Conservation (phyloP, 2,329 filamentous ascomycete species). For the Zopfia rhizophila region DNA sequence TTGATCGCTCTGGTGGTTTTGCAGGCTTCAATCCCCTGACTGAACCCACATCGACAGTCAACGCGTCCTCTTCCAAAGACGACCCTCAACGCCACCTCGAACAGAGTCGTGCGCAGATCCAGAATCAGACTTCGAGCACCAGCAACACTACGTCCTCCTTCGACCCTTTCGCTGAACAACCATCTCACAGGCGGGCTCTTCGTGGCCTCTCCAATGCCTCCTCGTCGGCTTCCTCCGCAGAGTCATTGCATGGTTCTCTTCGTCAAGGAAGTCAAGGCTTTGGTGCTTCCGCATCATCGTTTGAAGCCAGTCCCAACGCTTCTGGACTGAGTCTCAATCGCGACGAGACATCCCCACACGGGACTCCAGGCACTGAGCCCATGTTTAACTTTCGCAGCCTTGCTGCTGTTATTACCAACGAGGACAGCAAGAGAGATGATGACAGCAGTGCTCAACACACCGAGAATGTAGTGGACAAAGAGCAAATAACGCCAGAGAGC, state of each 20-base stretch:
- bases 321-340: constrained; percentile 61
- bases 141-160: constrained; percentile 58
- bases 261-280: constrained; percentile 38
- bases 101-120: constrained; percentile 56
- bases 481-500: constrained; percentile 7
- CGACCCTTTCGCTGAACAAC: constrained; percentile 38
- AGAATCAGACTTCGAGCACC: constrained; percentile 45
- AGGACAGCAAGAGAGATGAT: constrained; percentile 59
- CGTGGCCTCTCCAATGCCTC: constrained; percentile 89
- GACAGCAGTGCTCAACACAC: constrained; percentile 50
- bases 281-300: constrained; percentile 54
- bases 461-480: constrained; percentile 44
- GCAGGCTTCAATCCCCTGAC: constrained; percentile 54
- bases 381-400: constrained; percentile 94
- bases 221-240: constrained; percentile 81
- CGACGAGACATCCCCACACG: constrained; percentile 42
- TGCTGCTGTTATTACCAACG: constrained; percentile 81
- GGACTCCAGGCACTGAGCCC: constrained; percentile 70
- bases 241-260: constrained; percentile 64
- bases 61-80: constrained; percentile 45
- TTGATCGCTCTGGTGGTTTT: constrained; percentile 52
- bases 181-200: constrained; percentile 72
- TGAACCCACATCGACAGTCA: constrained; percentile 56
- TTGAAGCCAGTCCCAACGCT: constrained; percentile 62
- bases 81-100: constrained; percentile 59